Conservation (phyloP, 768 basidiomycete species). For the Tulasnella sp. region DNA sequence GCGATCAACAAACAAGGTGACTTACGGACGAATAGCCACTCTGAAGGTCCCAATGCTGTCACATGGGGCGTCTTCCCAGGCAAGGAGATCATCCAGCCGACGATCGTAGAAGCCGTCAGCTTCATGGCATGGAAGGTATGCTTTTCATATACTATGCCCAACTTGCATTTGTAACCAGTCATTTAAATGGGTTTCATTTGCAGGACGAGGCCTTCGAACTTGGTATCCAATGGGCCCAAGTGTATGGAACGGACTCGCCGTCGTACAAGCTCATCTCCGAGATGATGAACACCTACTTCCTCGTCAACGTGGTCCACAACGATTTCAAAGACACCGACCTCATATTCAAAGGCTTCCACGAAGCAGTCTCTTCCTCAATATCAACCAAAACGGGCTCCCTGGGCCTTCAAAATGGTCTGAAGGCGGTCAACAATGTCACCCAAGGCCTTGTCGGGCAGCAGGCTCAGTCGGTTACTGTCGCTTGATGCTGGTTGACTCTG, state of each 20-base stretch:
- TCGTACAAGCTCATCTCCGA: slow-evolving; percentile 65
- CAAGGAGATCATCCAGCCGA: slow-evolving; percentile 92
- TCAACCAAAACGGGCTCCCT: background rate
- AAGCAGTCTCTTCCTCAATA: background rate
- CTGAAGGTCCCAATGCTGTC: slow-evolving; percentile 94
- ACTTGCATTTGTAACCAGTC: background rate
- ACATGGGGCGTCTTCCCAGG: slow-evolving; percentile 98
- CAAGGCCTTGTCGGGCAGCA: background rate
- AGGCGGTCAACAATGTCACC: slow-evolving; percentile 2
- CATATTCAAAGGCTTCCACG: slow-evolving; percentile 74
- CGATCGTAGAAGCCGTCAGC: slow-evolving; percentile 92
- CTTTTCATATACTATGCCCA: slow-evolving; percentile 5
- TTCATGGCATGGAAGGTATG: slow-evolving; percentile 97
- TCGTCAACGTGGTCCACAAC: slow-evolving; percentile 95
- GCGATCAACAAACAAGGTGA: slow-evolving; percentile 95
- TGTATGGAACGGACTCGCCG: slow-evolving; percentile 69
- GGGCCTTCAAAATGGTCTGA: background rate
- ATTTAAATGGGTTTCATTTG: background rate
- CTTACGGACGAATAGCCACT: slow-evolving; percentile 86
- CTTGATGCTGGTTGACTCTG: background rate
- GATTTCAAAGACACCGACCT: slow-evolving; percentile 77
- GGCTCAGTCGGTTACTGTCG: background rate
- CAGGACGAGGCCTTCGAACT: slow-evolving; percentile 93
- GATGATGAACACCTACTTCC: slow-evolving; percentile 69
- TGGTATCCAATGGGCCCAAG: slow-evolving; percentile 79